Percentiles rank a stretch among this genome's conserved stretches.
phyloP scores from a whole-genome alignment of 495 filamentous ascomycete species.

The Talaromyces proteolyticus region DNA sequence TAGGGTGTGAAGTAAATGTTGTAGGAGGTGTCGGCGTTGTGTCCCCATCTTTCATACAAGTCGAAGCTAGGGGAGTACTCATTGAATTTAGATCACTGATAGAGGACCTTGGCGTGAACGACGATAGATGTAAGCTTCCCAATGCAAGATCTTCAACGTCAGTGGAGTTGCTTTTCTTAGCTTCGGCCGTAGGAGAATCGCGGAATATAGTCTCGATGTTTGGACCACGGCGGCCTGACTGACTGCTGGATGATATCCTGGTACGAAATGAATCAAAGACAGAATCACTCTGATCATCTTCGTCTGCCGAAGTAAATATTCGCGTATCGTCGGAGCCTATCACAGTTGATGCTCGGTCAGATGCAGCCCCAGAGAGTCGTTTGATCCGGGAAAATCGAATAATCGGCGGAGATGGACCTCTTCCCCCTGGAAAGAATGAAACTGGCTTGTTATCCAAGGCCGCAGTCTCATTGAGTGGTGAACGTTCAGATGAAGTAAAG shows the following conservation, averaged over 20 bases:
- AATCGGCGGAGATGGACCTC: conserved; percentile 11
- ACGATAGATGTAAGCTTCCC: conserved; percentile 2
- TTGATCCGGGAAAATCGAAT: conserved; percentile 30
- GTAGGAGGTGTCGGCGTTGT: conserved; percentile 2
- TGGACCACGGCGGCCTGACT: conserved; percentile 42
- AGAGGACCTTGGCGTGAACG: conserved; percentile 3
- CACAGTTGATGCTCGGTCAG: conserved; percentile 75
- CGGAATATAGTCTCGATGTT: conserved; percentile 87
- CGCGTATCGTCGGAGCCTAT: conserved; percentile 81
- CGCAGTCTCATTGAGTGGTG: not conserved
- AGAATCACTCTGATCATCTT: conserved; percentile 86
- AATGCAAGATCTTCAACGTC: conserved; percentile 1
- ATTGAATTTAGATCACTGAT: conserved; percentile 4
- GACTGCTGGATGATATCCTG: conserved; percentile 58
- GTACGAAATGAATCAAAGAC: conserved; percentile 90
- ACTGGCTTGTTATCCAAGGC: conserved; percentile 12
- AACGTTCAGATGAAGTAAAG: conserved; percentile 1
- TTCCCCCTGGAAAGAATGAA: conserved; percentile 7
- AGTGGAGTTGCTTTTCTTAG: not conserved
- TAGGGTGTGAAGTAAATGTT: not conserved
- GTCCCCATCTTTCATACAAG: conserved; percentile 1
- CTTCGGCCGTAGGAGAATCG: conserved; percentile 52
- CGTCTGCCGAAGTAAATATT: conserved; percentile 69
- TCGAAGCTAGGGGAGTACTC: conserved; percentile 1
- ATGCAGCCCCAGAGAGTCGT: conserved; percentile 42